Evolutionary conservation across 176 grass and related monocot genomes (phyloP).

Genomic region (Bromus sterilis): DNA sequence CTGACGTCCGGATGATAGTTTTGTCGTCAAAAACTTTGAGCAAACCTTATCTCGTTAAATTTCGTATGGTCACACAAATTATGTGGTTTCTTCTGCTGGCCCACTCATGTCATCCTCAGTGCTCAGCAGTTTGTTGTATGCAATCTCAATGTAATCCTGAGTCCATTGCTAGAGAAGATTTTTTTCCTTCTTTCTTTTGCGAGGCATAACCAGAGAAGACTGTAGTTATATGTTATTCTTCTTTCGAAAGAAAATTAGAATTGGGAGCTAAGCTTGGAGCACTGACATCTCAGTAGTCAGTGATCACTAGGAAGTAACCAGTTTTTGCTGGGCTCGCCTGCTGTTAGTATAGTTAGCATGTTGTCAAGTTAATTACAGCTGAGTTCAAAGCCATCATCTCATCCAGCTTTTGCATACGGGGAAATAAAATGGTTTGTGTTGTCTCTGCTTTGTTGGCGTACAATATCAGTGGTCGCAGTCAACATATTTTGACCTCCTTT

Average conservation of each 20-base stretch:
- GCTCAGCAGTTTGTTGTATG: conserved; percentile 5
- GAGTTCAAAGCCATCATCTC: neutral
- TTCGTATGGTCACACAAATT: neutral
- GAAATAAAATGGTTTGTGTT: neutral
- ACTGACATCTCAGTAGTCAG: neutral
- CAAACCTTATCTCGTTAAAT: neutral
- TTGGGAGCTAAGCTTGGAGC: neutral
- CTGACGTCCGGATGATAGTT: conserved; percentile 5
- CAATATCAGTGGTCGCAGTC: neutral
- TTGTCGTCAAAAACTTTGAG: neutral
- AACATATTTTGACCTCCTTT: neutral
- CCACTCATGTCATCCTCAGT: neutral
- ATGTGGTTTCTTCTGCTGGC: neutral
- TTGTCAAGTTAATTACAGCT: neutral
- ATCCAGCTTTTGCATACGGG: neutral
- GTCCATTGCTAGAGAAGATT: neutral
- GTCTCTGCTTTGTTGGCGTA: neutral
- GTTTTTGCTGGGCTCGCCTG: neutral
- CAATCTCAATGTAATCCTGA: conserved; percentile 31
- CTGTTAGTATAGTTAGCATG: neutral
- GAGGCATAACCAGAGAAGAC: neutral
- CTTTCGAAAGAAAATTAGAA: neutral
- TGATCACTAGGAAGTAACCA: neutral
- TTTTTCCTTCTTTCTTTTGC: neutral
- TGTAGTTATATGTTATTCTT: conserved; percentile 3